Evolutionary conservation across 768 basidiomycete genomes (phyloP).

Genomic region (Macrolepiota fuliginosa): DNA sequence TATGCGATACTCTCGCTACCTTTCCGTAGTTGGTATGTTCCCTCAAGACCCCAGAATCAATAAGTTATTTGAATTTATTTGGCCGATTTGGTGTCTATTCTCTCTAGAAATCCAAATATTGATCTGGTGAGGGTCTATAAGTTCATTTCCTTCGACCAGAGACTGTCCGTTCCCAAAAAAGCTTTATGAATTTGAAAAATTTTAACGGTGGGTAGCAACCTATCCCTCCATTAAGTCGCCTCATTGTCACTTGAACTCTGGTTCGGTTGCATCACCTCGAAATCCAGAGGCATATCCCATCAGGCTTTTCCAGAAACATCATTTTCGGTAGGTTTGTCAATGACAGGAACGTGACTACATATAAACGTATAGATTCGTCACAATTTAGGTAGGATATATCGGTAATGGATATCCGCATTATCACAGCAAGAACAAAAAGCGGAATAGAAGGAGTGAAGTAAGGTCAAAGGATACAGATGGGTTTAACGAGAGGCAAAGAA

Average conservation of each 20-base stretch:
- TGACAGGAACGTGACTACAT: slow-evolving; percentile 6
- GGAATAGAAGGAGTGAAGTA: slow-evolving; percentile 5
- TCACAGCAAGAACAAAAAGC: slow-evolving; percentile 10
- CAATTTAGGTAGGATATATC: slow-evolving; percentile 9
- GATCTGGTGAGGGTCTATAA: no score
- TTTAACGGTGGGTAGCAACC: no score
- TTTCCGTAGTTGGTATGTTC: no score
- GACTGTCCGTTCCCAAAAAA: no score
- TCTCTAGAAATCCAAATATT: no score
- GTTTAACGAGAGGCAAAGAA: slow-evolving; percentile 6
- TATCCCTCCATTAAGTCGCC: neutral
- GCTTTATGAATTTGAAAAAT: no score
- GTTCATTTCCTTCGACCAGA: no score
- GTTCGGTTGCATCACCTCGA: neutral
- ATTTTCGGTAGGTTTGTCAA: neutral
- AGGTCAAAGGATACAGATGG: slow-evolving; percentile 6
- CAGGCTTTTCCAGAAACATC: neutral
- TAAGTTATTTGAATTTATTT: no score
- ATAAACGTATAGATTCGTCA: slow-evolving; percentile 9
- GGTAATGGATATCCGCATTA: slow-evolving; percentile 8
- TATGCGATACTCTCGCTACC: neutral
- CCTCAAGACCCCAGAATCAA: no score
- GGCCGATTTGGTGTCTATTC: no score
- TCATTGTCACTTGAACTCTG: neutral
- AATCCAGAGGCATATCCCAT: neutral